These are phyloP conservation scores for Rhodotorula sp. DNA, from an alignment of 1,284 basidiomycete genomes.

Conservation along the genomic window DNA sequence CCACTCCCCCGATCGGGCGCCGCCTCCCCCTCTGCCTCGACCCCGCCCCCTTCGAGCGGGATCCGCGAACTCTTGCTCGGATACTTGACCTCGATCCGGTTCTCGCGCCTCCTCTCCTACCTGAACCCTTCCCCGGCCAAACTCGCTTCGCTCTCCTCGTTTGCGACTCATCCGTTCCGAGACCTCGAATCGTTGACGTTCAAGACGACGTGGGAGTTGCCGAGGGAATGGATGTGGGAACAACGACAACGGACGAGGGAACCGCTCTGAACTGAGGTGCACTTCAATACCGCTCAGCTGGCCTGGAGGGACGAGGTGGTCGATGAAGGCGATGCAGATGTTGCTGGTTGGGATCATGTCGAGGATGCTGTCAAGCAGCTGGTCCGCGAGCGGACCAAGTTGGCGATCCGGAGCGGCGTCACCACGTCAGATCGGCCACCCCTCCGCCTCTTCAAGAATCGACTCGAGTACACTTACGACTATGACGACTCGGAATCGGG, in stretches of 20 bases:
- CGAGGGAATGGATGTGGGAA: background rate
- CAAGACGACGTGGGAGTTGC: background rate
- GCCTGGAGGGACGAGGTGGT: background rate
- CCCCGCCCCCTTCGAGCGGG: background rate
- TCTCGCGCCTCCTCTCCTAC: constrained; percentile 2
- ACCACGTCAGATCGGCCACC: background rate
- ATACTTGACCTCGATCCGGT: constrained; percentile 13
- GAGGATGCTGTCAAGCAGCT: background rate
- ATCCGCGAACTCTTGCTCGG: constrained; percentile 1
- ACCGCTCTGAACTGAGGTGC: background rate
- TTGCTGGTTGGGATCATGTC: constrained; percentile 10
- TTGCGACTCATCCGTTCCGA: background rate
- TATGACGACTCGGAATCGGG: background rate
- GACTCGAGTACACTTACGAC: constrained; percentile 13
- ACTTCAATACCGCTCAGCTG: background rate
- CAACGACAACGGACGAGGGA: constrained; percentile 1
- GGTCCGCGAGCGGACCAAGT: background rate
- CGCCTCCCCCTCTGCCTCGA: background rate
- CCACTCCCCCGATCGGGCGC: background rate
- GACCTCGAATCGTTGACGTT: constrained; percentile 3
- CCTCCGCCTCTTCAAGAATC: constrained; percentile 15
- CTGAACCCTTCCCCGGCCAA: background rate
- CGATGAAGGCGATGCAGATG: background rate
- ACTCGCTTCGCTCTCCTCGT: background rate
- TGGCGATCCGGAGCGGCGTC: background rate